Conservation (phyloP, 495 filamentous ascomycete genomes). For the Schizothecium vesticola region DNA sequence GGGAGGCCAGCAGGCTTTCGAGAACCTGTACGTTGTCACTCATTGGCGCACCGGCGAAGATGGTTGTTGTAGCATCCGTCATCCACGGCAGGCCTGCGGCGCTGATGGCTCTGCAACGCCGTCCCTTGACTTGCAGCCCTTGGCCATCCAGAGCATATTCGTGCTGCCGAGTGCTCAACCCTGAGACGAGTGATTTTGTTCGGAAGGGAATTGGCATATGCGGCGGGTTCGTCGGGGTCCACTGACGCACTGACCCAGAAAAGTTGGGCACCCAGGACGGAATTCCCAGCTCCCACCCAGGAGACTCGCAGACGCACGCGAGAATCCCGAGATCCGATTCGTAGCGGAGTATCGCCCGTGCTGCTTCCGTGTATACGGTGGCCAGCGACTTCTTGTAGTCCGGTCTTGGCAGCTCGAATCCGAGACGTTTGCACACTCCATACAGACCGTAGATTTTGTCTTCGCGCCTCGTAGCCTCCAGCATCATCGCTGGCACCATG, state of each 20-base stretch:
- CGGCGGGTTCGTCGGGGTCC: not conserved
- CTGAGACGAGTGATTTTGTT: not conserved
- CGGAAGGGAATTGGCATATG: not conserved
- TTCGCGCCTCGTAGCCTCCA: not conserved
- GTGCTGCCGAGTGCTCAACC: not conserved
- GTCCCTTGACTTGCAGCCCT: not conserved
- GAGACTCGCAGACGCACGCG: not conserved
- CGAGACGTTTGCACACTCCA: not conserved
- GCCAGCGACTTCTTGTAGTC: not conserved
- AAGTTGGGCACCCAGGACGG: conserved; percentile 3
- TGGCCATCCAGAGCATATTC: not conserved
- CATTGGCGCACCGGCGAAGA: not conserved
- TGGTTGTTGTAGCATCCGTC: not conserved
- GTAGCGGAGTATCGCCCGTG: not conserved
- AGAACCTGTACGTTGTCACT: not conserved
- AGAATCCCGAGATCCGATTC: not conserved
- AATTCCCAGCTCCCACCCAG: not conserved
- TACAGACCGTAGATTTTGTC: not conserved
- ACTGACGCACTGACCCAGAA: not conserved
- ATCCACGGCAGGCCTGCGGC: not conserved
- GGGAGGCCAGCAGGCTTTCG: not conserved
- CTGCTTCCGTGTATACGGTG: not conserved
- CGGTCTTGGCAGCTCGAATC: not conserved
- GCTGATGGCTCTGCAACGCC: not conserved
- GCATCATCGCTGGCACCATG: not conserved